Evolutionary conservation across 2,329 filamentous ascomycete species (phyloP).

Genomic region (Neocucurbitaria cava): DNA sequence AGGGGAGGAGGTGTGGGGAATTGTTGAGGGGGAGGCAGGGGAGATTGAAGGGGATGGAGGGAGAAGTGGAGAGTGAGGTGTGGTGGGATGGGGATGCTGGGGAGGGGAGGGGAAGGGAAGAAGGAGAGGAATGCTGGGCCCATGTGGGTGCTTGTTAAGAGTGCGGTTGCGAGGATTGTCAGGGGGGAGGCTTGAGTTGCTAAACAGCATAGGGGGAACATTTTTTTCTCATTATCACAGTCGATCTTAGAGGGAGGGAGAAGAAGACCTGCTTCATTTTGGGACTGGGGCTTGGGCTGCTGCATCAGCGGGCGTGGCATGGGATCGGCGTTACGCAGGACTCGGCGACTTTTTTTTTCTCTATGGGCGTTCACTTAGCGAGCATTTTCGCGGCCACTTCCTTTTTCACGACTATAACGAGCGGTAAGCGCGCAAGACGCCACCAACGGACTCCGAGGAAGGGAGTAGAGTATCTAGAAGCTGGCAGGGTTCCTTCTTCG

Average conservation of each 20-base stretch:
- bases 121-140: conserved; percentile 33
- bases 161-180: conserved; percentile 30
- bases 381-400: conserved; percentile 3
- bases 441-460: neutral
- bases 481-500: neutral
- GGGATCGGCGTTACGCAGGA: neutral
- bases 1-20: conserved; percentile 29
- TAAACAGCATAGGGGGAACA: too few species aligned
- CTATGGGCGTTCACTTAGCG: conserved; percentile 4
- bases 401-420: neutral
- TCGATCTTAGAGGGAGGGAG: too few species aligned
- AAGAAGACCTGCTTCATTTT: neutral
- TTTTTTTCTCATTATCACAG: too few species aligned
- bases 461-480: neutral
- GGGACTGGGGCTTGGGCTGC: neutral
- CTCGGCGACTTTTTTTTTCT: conserved; percentile 10
- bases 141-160: conserved; percentile 38
- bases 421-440: conserved; percentile 2
- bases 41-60: conserved; percentile 29
- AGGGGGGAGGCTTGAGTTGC: conserved; percentile 33
- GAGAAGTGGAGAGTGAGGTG: too few species aligned
- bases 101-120: conserved; percentile 25
- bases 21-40: conserved; percentile 26
- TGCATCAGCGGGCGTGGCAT: neutral
- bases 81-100: too few species aligned